Conservation (phyloP, 208 protist species). For the Acanthamoeba culbertsoni region DNA sequence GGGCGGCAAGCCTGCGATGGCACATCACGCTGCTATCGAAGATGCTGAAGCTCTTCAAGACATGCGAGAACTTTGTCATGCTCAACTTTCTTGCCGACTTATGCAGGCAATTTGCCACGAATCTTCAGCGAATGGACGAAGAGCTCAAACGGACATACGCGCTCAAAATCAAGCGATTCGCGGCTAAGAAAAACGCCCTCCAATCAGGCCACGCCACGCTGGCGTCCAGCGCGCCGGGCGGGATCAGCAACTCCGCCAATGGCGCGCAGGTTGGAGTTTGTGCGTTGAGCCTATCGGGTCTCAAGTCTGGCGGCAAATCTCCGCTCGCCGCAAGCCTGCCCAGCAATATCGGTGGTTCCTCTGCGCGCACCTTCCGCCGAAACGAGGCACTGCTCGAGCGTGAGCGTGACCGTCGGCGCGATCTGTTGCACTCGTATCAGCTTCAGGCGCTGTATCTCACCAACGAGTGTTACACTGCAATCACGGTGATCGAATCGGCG, state of each 20-base stretch:
- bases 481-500: constrained; percentile 1
- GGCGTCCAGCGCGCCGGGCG: background rate
- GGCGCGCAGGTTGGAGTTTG: no score
- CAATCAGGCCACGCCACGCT: background rate
- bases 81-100: constrained; percentile 28
- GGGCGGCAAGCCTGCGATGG: constrained; percentile 4
- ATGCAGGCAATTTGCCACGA: background rate
- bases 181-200: background rate
- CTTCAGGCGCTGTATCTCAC: background rate
- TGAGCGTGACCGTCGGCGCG: background rate
- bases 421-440: constrained; percentile 9
- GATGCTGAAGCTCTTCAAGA: constrained; percentile 57
- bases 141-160: background rate
- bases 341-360: background rate
- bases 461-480: constrained; percentile 45
- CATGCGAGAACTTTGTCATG: constrained; percentile 49
- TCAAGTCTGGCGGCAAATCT: background rate
- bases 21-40: constrained; percentile 24
- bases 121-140: background rate
- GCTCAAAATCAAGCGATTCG: background rate
- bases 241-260: background rate
- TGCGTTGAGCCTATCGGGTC: background rate
- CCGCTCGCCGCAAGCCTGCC: background rate
- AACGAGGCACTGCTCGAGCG: background rate
- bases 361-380: background rate